phyloP scores from a whole-genome alignment of 108 stramenopile species.

The Nitzschia inconspicua region DNA sequence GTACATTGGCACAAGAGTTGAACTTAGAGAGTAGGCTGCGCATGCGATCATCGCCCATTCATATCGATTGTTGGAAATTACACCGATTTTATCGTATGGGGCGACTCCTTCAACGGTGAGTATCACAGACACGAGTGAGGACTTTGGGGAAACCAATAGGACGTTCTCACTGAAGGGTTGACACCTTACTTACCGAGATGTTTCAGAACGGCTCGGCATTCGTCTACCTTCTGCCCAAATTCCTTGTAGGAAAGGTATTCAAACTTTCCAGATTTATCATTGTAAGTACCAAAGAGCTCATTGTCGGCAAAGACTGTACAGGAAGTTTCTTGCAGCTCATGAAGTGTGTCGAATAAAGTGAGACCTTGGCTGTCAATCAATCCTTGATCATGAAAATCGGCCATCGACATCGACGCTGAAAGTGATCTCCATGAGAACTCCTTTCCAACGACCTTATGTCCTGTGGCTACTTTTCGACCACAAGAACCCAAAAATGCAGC shows the following conservation, averaged over 20 bases:
- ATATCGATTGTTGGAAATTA: constrained; percentile 89
- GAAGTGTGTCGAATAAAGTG: constrained; percentile 64
- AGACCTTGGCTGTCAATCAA: too few species aligned
- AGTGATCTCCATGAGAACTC: too few species aligned
- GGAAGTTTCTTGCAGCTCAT: constrained; percentile 63
- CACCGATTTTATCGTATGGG: constrained; percentile 69
- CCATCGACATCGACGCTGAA: too few species aligned
- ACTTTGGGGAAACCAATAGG: background rate
- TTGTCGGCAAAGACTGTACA: constrained; percentile 57
- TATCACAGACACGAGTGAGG: background rate
- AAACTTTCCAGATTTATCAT: constrained; percentile 34
- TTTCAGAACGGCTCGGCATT: constrained; percentile 58
- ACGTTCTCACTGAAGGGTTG: background rate
- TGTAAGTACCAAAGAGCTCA: constrained; percentile 67
- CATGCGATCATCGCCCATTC: constrained; percentile 89
- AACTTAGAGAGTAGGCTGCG: constrained; percentile 88
- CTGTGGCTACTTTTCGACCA: too few species aligned
- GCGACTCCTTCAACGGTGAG: constrained; percentile 51
- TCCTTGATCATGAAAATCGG: too few species aligned
- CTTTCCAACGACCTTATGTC: too few species aligned
- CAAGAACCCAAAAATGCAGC: too few species aligned
- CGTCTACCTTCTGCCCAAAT: constrained; percentile 50
- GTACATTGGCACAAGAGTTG: constrained; percentile 95
- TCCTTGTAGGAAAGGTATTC: constrained; percentile 76
- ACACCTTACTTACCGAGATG: constrained; percentile 53